Evolutionary conservation across 148 eudicot genomes (phyloP).

Genomic region (Camellia lanceoleosa): DNA sequence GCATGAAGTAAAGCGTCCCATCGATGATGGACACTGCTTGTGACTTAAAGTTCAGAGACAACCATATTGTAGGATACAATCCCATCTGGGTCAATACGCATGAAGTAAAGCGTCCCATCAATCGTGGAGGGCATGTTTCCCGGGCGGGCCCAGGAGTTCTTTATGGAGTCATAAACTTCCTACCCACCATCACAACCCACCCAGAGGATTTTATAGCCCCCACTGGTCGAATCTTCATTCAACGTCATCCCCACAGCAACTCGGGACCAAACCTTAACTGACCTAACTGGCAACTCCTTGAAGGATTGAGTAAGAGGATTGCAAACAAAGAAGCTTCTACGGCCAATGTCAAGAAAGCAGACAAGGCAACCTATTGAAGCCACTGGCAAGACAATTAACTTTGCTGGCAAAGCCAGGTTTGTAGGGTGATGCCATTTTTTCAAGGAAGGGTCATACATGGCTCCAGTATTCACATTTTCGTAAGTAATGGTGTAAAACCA

Average conservation of each 20-base stretch:
- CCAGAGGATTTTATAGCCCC: constrained; percentile 82
- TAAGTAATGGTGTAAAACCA: constrained; percentile 82
- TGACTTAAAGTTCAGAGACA: constrained; percentile 71
- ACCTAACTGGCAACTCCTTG: constrained; percentile 74
- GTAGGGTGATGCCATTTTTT: constrained; percentile 83
- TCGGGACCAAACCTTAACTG: constrained; percentile 77
- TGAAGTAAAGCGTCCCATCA: background rate
- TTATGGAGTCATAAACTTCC: constrained; percentile 72
- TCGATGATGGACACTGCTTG: constrained; percentile 55
- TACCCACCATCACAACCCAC: constrained; percentile 75
- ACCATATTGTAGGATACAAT: background rate
- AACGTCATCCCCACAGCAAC: constrained; percentile 81
- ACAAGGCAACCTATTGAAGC: constrained; percentile 95
- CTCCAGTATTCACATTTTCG: constrained; percentile 63
- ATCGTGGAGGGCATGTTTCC: constrained; percentile 54
- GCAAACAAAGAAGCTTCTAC: constrained; percentile 64
- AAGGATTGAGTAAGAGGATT: constrained; percentile 80
- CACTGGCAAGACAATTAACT: constrained; percentile 64
- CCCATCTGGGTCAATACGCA: no score
- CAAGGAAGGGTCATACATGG: constrained; percentile 66
- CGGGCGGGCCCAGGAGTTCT: constrained; percentile 56
- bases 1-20: constrained; percentile 60
- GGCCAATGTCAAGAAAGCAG: constrained; percentile 75
- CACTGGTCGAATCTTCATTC: constrained; percentile 34
- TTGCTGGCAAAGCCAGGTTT: constrained; percentile 54